Evolutionary conservation across 2,329 filamentous ascomycete species (phyloP), one percentile per base, ranked within the genome.

Genomic region (Trichoderma sp.): DNA sequence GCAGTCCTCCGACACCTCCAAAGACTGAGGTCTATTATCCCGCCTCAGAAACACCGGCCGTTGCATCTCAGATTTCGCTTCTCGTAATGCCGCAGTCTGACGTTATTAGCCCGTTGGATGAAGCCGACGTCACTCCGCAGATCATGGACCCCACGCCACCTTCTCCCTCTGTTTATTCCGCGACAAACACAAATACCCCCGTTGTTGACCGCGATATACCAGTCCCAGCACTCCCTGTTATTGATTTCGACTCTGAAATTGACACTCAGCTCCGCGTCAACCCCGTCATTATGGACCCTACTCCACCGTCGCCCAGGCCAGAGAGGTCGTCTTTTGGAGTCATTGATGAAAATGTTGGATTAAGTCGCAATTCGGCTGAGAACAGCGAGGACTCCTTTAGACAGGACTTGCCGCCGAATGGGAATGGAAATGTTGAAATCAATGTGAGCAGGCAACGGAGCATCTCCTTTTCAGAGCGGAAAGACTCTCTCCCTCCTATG

Each of bases 381-480:
- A 47, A 15, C 34, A 71, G n/a, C 60, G 34, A n/a, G 24, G 18
- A 58, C 3, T 11, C 53, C 9, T 24, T 51, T 26, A 47, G 56
- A 61, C 66, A 51, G 4, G 26, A 28, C 21, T 9, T 61, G 24
- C 7, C 39, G 8, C 39, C 12, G 9, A 61, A 51, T 32, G 66
- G 21, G 11, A 61, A 34, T 32, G 66, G 15, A 51, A 34, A 30
- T 58, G 36, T 34, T 8, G 66, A 61, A 5, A 60, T 26, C 14
- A 43, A 73, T 32, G 36, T 15, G 21, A 28, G 51, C 63, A 77
- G 80, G 36, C 75, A 78, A 62, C 78, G 81, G 62, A 82, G 80
- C 73, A 78, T 73, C 64, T 83, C 81, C 30, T 73, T 79, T 15
- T 78, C 80, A 43, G 77, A 80, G 24, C 76, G 72, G 43, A 74